Base-by-base conservation (phyloP, 371 early-diverging fungal genomes). In the Mucor mucedo region DNA sequence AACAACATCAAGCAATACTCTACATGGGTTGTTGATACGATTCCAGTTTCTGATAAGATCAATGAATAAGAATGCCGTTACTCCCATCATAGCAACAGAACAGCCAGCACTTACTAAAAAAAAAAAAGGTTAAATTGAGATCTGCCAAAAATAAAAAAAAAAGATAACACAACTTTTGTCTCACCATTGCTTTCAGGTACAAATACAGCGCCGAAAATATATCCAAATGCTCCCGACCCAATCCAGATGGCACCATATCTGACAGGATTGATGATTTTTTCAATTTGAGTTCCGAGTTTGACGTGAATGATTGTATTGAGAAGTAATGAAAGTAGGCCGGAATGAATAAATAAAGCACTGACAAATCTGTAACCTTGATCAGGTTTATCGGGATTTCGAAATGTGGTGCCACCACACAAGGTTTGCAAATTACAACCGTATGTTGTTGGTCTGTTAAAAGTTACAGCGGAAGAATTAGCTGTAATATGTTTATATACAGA, bases 361-460 rank as follows among this genome's bases (percentile, higher is more conserved):
- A 93, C 76, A 62, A 93, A 91, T 11, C 93, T 78, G 66, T 75
- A 92, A 87, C 91, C 89, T 66, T 92, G 92, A 68, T 91, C 75
- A 1, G 86, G 82, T 63, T 77, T 52, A 42, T 56, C 55, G 4
- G 68, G 8, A 53, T 56, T 21, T 49, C 61, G 5, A 69, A 83
- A 63, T 52, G 64, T n/a, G 40, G 65, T 59, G 3, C 56, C 63
- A n/a, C 63, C 63, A 16, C 63, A 63, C 0, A 63, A 13, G 7
- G 7, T n/a, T 39, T 55, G 32, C 9, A 63, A 30, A 33, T 38
- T 2, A 13, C 63, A 63, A 9, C 32, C 13, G 4, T 39, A 13
- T 10, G 35, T 10, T 39, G 29, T 6, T 8, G 21, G 21, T 7
- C 40, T 33, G 8, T 33, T 14, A 7, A 27, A 14, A 32, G 2